phyloP scores from a whole-genome alignment of 208 protist species.

The Tritrichomonas foetus region DNA sequence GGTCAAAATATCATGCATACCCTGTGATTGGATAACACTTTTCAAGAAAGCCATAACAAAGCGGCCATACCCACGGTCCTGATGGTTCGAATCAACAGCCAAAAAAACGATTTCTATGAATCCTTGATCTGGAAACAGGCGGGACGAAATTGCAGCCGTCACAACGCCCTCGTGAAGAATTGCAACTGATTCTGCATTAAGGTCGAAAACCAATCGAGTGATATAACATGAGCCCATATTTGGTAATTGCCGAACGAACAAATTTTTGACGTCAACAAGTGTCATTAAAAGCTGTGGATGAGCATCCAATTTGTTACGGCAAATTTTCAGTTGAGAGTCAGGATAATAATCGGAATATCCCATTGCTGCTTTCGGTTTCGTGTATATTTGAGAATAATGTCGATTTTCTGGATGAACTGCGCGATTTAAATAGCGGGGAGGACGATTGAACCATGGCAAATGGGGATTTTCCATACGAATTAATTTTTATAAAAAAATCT shows the following conservation, averaged over 20 bases:
- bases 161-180: conserved; percentile 49
- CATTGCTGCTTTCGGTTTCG: not conserved
- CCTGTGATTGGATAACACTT: conserved; percentile 54
- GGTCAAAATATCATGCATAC: conserved; percentile 68
- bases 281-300: conserved; percentile 44
- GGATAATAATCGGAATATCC: not conserved
- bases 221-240: conserved; percentile 77
- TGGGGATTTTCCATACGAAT: too few species aligned
- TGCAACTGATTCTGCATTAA: not conserved
- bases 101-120: conserved; percentile 77
- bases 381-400: not conserved
- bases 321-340: not conserved
- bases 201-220: conserved; percentile 66
- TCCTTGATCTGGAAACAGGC: conserved; percentile 60
- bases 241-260: conserved; percentile 72
- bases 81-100: conserved; percentile 65
- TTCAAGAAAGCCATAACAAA: conserved; percentile 69
- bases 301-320: not conserved
- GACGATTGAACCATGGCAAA: not conserved
- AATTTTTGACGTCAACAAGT: conserved; percentile 67
- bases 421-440: not conserved
- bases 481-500: too few species aligned
- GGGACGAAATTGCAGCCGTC: conserved; percentile 72
- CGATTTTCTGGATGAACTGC: not conserved
- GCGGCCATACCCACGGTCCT: conserved; percentile 67